Base-by-base conservation (phyloP, 306 rosid species). In the Alnus glutinosa region DNA sequence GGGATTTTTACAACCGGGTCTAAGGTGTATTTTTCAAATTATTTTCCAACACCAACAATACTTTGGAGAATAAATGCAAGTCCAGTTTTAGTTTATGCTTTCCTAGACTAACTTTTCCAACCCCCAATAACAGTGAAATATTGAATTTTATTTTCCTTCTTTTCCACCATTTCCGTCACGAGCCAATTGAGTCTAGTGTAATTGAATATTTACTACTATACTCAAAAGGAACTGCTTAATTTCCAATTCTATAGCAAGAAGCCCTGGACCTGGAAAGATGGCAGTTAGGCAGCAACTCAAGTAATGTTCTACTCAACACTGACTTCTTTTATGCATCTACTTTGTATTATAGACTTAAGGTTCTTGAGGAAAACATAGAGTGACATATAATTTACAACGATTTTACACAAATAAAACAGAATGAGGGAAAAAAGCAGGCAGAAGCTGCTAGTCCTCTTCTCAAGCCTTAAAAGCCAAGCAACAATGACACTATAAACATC, bases 381-480 rank as follows among this genome's bases (percentile, higher is more conserved):
- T 30, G 61, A 81, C 48, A 74, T 68, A 85, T 58, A 75, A 84
- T 87, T 67, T 87, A 87, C 87, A 83, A 2, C 14, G 63, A 78
- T 55, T 77, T 79, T 63, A 82, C 79, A 80, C 75, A 79, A 46
- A 78, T 19, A 78, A 36, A 79, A 81, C 39, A 54, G 55, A 77
- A 55, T 30, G 30, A 55, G 55, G 12, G 82, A 75, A 14, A 70
- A 70, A 42, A 70, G 47, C 58, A 69, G 75, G 74, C 71, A 67
- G 71, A 18, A 42, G 72, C 28, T 42, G 68, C 74, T 79, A 84
- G 64, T 34, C 66, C 85, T 61, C 57, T 68, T 81, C 68, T 81
- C 76, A 78, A 62, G 54, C 74, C 42, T 77, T 36, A 2, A 77
- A 75, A 75, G 55, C 77, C 68, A 78, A 84, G 75, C 79, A 79